These are phyloP conservation scores for Lichtheimia corymbifera DNA, from an alignment of 371 early-diverging fungal genomes.

Conservation along the genomic window DNA sequence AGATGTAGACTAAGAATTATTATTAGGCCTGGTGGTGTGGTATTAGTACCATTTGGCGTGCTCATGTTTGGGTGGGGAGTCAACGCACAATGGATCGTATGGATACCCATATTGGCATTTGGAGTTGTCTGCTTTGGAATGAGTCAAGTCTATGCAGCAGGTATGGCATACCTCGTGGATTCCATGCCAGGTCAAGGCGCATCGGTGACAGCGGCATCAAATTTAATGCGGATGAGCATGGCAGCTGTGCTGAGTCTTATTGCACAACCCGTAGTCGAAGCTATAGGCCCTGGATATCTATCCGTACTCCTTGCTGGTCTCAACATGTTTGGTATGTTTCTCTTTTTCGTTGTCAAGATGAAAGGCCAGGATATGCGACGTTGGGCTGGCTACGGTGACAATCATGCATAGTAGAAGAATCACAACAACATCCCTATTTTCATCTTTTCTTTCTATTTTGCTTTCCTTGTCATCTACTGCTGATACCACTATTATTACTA, in stretches of 20 bases:
- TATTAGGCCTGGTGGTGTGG: slow-evolving; percentile 51
- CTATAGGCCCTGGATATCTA: slow-evolving; percentile 37
- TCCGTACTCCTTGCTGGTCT: slow-evolving; percentile 32
- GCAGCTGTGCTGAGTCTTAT: slow-evolving; percentile 47
- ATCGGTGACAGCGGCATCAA: slow-evolving; percentile 54
- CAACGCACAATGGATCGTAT: slow-evolving; percentile 34
- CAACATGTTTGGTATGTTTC: slow-evolving; percentile 28
- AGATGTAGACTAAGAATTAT: not conserved
- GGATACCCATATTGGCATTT: slow-evolving; percentile 53
- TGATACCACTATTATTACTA: not conserved
- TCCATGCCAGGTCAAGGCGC: slow-evolving; percentile 53
- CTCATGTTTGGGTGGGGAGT: slow-evolving; percentile 61
- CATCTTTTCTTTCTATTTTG: not conserved
- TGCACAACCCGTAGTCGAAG: slow-evolving; percentile 21
- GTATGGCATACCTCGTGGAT: slow-evolving; percentile 55
- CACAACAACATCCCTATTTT: not conserved
- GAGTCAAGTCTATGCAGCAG: slow-evolving; percentile 55
- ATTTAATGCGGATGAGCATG: slow-evolving; percentile 50
- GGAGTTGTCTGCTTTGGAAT: slow-evolving; percentile 60
- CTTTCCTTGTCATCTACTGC: not conserved
- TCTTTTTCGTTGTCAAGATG: slow-evolving; percentile 29
- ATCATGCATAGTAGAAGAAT: slow-evolving; percentile 4
- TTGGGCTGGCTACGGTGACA: slow-evolving; percentile 25
- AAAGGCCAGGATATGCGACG: slow-evolving; percentile 32
- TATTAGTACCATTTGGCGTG: slow-evolving; percentile 52